Base-by-base conservation (phyloP, 2,329 filamentous ascomycete species). In the Ceratocystis variospora region DNA sequence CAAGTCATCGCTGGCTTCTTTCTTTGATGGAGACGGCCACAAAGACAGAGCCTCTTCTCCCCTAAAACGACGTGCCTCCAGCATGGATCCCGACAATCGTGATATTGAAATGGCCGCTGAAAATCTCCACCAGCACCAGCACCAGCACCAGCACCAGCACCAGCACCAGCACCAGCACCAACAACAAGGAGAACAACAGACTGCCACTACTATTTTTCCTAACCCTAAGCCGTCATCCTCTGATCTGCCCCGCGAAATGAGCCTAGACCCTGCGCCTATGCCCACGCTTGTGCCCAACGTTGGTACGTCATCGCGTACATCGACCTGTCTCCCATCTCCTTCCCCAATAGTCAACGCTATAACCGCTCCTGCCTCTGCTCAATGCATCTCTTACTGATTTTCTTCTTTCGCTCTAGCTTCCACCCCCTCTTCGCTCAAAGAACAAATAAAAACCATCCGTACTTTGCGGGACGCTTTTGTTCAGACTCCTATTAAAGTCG, bases 401-500 rank as follows among this genome's bases (percentile, higher is more conserved):
- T 31, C 50, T 33, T 7, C 33, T 63, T 2, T 7, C 19, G 2
- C 12, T 46, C 50, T 55, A 48, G 19, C 3, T 37, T n/a, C 55
- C 31, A 25, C 55, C 59, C 63, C 53, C 2, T 78, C 78, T 19
- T 74, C 78, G 2, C 71, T 80, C 33, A 70, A 73, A 44, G 78
- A 81, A 67, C 93, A 96, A 74, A 85, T 96, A 67, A 82, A 81
- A 67, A 84, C 84, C 46, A 89, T 96, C 63, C 81, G 83, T 71
- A 79, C 80, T 41, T 76, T 92, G 31, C 74, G 83, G 31, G 76
- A 81, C 69, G 79, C 81, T 10, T 80, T 80, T 61, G 74, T 76
- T n/a, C 78, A 81, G 61, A 73, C 74, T 0, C 79, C 82, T 6
- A 74, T 86, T n/a, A 76, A 83, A 67, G 88, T 92, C 69, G 87